phyloP scores from a whole-genome alignment of 345 rosid genomes.

The Lumnitzera littorea region DNA sequence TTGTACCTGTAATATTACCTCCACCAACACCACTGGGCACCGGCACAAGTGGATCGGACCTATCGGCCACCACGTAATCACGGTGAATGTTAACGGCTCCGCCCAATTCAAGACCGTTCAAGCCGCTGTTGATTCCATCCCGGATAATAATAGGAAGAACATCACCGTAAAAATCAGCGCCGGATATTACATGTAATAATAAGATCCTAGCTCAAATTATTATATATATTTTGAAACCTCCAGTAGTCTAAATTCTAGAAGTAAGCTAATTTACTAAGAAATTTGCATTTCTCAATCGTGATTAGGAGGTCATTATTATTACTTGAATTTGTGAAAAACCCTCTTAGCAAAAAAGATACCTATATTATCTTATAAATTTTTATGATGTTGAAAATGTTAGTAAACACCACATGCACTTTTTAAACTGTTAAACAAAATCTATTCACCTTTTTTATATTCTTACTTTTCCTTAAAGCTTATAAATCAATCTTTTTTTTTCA shows the following conservation, averaged over 20 bases:
- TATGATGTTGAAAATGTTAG: too few relatives aligned
- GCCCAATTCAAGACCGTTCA: constrained; percentile 71
- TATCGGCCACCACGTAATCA: constrained; percentile 59
- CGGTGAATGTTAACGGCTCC: constrained; percentile 50
- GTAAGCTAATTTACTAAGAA: not conserved
- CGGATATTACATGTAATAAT: constrained; percentile 58
- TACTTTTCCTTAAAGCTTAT: too few relatives aligned
- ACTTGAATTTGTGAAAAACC: too few relatives aligned
- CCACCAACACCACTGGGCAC: constrained; percentile 29
- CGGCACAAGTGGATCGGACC: constrained; percentile 73
- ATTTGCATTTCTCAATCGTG: not conserved
- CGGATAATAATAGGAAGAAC: constrained; percentile 52
- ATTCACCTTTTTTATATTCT: too few relatives aligned
- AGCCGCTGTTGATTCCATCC: constrained; percentile 72
- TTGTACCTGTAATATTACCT: constrained; percentile 1
- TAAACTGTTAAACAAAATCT: too few relatives aligned
- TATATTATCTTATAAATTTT: not conserved
- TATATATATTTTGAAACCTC: too few relatives aligned
- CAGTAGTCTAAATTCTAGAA: not conserved
- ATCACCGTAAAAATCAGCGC: constrained; percentile 56
- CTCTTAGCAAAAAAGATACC: not conserved
- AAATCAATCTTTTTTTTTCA: too few relatives aligned
- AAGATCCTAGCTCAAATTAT: not conserved
- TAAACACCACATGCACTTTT: too few relatives aligned
- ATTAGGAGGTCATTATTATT: too few relatives aligned